These are phyloP conservation scores for Phoma sp. DNA, from an alignment of 2,329 filamentous ascomycete genomes.

Conservation along the genomic window DNA sequence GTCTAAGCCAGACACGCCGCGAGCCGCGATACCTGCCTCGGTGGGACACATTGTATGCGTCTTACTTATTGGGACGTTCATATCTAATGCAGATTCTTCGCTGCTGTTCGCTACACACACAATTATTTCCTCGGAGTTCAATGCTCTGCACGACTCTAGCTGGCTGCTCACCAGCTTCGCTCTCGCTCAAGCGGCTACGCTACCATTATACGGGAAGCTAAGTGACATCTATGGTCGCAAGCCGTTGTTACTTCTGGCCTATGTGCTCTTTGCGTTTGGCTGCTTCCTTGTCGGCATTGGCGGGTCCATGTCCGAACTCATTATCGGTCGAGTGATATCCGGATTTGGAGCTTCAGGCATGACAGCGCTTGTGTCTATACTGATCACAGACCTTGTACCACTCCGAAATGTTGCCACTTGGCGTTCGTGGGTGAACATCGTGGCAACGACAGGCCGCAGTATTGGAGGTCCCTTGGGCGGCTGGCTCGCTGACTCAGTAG, in stretches of 20 bases:
- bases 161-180: conserved; percentile 57
- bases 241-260: conserved; percentile 48
- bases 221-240: conserved; percentile 57
- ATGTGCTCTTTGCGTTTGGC: conserved; percentile 52
- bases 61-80: conserved; percentile 57
- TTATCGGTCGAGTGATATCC: conserved; percentile 63
- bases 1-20: not conserved
- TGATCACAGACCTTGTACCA: conserved; percentile 60
- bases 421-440: conserved; percentile 61
- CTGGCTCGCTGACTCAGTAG: conserved; percentile 66
- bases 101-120: conserved; percentile 72
- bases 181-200: conserved; percentile 52
- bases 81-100: conserved; percentile 69
- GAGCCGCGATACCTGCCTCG: conserved; percentile 3
- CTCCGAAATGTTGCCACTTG: conserved; percentile 57
- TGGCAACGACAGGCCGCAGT: conserved; percentile 58
- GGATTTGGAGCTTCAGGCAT: conserved; percentile 74
- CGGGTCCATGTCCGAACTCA: conserved; percentile 23
- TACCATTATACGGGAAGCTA: conserved; percentile 53
- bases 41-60: conserved; percentile 25
- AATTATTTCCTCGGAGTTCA: conserved; percentile 57
- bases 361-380: conserved; percentile 53
- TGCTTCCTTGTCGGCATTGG: conserved; percentile 19
- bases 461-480: conserved; percentile 66
- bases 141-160: conserved; percentile 50